Conservation (phyloP, 257 asterid species). For the Leptodermis oblonga region DNA sequence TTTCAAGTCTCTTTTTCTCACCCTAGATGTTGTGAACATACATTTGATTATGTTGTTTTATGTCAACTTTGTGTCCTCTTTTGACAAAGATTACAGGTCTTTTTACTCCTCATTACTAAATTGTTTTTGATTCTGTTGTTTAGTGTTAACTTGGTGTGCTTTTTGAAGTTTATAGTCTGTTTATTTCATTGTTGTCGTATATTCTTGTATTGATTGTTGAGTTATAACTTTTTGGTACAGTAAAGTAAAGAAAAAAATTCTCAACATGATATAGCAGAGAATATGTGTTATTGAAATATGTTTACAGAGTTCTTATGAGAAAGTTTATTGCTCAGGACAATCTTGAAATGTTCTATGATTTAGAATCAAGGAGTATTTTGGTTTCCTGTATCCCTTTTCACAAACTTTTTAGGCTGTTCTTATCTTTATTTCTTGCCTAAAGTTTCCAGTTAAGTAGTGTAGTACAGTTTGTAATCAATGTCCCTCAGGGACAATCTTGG, state of each 20-base stretch:
- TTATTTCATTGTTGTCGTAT: not conserved
- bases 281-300: not conserved
- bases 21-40: not conserved
- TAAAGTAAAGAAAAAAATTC: not conserved
- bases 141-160: not conserved
- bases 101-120: too few species aligned
- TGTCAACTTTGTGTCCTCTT: too few species aligned
- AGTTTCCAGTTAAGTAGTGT: not conserved
- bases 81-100: too few species aligned
- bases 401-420: not conserved
- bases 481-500: not conserved
- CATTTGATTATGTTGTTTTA: too few species aligned
- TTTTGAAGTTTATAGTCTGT: not conserved
- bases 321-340: too few species aligned
- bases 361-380: not conserved
- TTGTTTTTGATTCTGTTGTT: not conserved
- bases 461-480: not conserved
- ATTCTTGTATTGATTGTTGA: not conserved
- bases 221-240: not conserved
- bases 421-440: not conserved
- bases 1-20: constrained; percentile 48
- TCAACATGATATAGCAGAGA: not conserved
- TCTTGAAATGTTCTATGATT: too few species aligned
- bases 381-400: not conserved
- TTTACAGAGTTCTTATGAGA: too few species aligned